Evolutionary conservation across 75 land plant species (phyloP).

Genomic region (Larix kaempferi): DNA sequence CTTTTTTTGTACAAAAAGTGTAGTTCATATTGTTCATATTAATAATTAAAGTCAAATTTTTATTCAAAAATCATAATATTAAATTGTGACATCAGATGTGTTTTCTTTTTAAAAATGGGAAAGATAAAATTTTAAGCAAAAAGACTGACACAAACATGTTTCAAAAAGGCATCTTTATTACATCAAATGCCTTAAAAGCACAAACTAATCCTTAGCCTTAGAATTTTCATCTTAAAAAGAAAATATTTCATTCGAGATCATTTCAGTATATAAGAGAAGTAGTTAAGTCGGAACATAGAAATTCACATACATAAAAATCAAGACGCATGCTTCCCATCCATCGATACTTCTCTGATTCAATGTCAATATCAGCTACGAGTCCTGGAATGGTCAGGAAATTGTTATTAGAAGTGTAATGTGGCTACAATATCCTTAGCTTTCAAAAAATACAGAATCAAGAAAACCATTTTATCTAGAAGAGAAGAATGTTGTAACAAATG

Average conservation of each 20-base stretch:
- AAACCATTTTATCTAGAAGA: not conserved
- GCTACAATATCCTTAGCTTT: not conserved
- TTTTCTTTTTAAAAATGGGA: too few relatives aligned
- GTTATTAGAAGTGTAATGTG: not conserved
- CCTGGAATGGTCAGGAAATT: conserved; percentile 41
- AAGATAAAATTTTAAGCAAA: too few relatives aligned
- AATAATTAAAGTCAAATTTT: too few relatives aligned
- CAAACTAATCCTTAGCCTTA: not conserved
- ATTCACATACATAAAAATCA: conserved; percentile 75
- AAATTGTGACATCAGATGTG: too few relatives aligned
- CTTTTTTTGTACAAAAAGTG: too few relatives aligned
- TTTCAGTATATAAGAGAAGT: not conserved
- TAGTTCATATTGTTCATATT: too few relatives aligned
- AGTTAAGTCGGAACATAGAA: conserved; percentile 5
- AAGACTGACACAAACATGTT: too few relatives aligned
- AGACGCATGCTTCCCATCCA: conserved; percentile 87
- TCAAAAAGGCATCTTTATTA: too few relatives aligned
- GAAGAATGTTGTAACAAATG: not conserved
- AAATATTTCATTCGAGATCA: conserved; percentile 3
- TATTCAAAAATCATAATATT: too few relatives aligned
- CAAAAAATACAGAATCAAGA: not conserved
- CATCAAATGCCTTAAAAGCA: too few relatives aligned
- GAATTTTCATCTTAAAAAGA: not conserved
- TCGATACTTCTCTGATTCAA: conserved; percentile 91
- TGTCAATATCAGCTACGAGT: conserved; percentile 90